Conservation (phyloP, 768 basidiomycete species). For the Pleurotus tuoliensis region DNA sequence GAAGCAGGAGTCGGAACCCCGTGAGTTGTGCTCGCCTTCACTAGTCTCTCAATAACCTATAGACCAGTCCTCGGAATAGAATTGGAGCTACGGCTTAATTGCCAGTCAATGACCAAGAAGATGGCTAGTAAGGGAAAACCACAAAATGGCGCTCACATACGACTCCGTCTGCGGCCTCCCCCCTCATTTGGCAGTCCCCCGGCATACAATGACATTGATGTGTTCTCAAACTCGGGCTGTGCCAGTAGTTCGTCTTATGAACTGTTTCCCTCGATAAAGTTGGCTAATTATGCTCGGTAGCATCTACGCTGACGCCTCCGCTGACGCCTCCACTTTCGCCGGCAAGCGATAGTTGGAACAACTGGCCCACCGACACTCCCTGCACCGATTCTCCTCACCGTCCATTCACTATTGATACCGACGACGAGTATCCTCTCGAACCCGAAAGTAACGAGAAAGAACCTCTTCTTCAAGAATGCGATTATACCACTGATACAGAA, state of each 20-base stretch:
- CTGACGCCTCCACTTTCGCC: constrained; percentile 14
- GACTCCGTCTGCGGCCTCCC: constrained; percentile 14
- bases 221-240: constrained; percentile 8
- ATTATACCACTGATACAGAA: constrained; percentile 13
- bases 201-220: constrained; percentile 7
- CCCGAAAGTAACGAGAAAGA: constrained; percentile 21
- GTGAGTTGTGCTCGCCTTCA: constrained; percentile 26
- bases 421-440: constrained; percentile 28
- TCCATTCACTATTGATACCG: constrained; percentile 41
- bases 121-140: constrained; percentile 34
- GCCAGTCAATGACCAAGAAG: constrained; percentile 29
- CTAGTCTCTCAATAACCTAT: no score
- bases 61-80: constrained; percentile 17
- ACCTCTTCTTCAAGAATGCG: constrained; percentile 15
- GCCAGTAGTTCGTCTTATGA: constrained; percentile 7
- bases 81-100: constrained; percentile 44
- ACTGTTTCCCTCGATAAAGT: not conserved
- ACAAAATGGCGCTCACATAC: constrained; percentile 32
- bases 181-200: constrained; percentile 9
- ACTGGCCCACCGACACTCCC: constrained; percentile 9
- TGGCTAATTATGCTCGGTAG: not conserved
- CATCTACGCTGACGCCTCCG: constrained; percentile 13
- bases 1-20: constrained; percentile 40
- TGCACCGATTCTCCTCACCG: constrained; percentile 22
- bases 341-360: constrained; percentile 10